Conservation (phyloP, 345 rosid species). For the Citrus reticulata region DNA sequence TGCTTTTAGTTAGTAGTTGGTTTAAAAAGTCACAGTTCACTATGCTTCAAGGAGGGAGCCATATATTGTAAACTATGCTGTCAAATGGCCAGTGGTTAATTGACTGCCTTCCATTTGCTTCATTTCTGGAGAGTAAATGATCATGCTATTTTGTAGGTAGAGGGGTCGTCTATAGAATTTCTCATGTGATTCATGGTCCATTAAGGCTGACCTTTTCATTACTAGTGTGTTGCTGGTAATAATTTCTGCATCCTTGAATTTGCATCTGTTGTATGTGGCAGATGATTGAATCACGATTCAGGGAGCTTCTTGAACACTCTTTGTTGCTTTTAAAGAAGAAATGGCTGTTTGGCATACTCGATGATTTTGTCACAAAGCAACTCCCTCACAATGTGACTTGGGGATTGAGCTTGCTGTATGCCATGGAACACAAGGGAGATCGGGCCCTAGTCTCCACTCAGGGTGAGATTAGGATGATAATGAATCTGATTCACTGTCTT, state of each 20-base stretch:
- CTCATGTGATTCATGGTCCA: background rate
- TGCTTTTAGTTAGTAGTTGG: background rate
- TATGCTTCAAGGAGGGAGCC: too few species aligned
- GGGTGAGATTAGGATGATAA: slow-evolving; percentile 41
- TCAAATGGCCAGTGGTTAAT: background rate
- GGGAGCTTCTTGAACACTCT: slow-evolving; percentile 82
- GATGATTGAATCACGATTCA: slow-evolving; percentile 92
- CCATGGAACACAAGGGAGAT: slow-evolving; percentile 89
- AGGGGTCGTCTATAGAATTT: background rate
- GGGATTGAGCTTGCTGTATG: slow-evolving; percentile 96
- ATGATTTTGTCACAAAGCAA: slow-evolving; percentile 97
- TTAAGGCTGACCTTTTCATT: background rate
- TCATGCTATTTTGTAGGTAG: background rate
- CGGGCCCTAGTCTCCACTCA: slow-evolving; percentile 76
- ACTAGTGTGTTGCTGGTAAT: background rate
- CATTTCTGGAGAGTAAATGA: background rate
- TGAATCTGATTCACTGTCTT: background rate
- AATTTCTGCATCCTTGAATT: background rate
- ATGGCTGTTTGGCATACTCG: slow-evolving; percentile 87
- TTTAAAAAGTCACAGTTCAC: background rate
- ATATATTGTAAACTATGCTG: background rate
- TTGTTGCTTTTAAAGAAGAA: slow-evolving; percentile 75
- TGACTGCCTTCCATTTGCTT: background rate
- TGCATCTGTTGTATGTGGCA: slow-evolving; percentile 21
- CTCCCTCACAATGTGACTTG: slow-evolving; percentile 96